Percentiles rank a stretch among this genome's conserved stretches.
These are phyloP conservation scores for Sugiyamaella neomexicana DNA, from an alignment of 1,139 yeast species.

Conservation along the genomic window DNA sequence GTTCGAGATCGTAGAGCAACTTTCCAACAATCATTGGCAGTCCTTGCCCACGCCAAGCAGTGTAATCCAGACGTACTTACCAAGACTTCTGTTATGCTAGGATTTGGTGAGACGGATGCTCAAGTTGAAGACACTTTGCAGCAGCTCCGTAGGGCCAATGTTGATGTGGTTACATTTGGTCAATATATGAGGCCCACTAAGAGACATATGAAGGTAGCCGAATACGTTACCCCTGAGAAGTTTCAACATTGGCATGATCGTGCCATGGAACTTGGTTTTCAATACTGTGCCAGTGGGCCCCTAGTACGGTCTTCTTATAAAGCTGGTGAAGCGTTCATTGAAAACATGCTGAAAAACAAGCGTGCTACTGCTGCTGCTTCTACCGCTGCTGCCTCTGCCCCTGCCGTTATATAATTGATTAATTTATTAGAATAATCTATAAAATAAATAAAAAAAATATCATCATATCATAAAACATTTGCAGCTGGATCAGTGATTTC, in stretches of 20 bases:
- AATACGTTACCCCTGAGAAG: conserved; percentile 90
- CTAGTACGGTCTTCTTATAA: conserved; percentile 94
- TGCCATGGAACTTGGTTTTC: conserved; percentile 88
- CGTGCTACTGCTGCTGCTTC: conserved; percentile 3
- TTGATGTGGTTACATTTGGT: conserved; percentile 97
- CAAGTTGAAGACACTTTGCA: conserved; percentile 73
- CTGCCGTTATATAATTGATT: background rate
- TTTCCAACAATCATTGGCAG: conserved; percentile 80
- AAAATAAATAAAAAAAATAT: conserved; percentile 8
- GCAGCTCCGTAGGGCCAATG: conserved; percentile 71
- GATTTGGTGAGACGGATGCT: conserved; percentile 93
- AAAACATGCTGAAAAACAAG: conserved; percentile 84
- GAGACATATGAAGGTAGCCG: conserved; percentile 97
- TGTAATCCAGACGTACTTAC: conserved; percentile 76
- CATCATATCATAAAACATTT: conserved; percentile 4
- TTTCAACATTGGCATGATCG: conserved; percentile 89
- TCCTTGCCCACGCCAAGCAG: conserved; percentile 76
- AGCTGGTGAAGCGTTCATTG: conserved; percentile 98
- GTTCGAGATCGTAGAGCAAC: conserved; percentile 97
- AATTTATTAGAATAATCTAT: conserved; percentile 6
- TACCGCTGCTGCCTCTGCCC: background rate
- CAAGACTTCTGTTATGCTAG: conserved; percentile 94
- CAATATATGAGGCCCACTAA: conserved; percentile 99
- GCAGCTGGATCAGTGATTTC: conserved; percentile 35
- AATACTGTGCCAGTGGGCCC: conserved; percentile 97